A percentile compares a stretch with the other conserved stretches of the same genome.
These are phyloP conservation scores for Aspergillus sp. DNA, from an alignment of 2,329 filamentous ascomycete genomes.

Conservation along the genomic window DNA sequence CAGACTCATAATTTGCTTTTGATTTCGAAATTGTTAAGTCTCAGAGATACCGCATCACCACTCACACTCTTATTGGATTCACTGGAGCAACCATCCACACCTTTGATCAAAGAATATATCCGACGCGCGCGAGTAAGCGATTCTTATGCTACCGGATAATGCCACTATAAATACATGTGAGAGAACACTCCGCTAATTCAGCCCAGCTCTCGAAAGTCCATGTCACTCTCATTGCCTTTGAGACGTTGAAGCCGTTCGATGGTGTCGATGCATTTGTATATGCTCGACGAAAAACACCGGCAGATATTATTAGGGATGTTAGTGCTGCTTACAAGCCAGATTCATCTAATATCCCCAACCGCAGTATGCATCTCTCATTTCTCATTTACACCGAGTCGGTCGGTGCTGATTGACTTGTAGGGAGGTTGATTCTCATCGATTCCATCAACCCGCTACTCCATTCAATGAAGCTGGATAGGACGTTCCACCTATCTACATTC, in stretches of 20 bases:
- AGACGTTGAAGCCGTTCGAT: conserved; percentile 65
- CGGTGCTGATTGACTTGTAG: conserved; percentile 43
- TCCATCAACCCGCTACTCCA: conserved; percentile 66
- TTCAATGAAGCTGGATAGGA: conserved; percentile 41
- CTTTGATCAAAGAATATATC: conserved; percentile 72
- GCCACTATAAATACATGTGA: background rate
- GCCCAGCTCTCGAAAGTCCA: conserved; percentile 58
- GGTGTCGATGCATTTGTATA: conserved; percentile 68
- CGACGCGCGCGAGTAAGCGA: conserved; percentile 68
- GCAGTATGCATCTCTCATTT: conserved; percentile 25
- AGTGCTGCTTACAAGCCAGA: conserved; percentile 36
- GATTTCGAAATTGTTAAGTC: conserved; percentile 76
- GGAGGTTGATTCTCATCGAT: conserved; percentile 76
- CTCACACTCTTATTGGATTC: conserved; percentile 84
- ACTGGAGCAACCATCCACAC: conserved; percentile 74
- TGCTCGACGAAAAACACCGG: conserved; percentile 59
- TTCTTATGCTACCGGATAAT: background rate
- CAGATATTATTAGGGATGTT: conserved; percentile 61
- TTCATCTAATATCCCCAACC: conserved; percentile 20
- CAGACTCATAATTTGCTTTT: conserved; percentile 82
- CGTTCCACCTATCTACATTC: conserved; percentile 64
- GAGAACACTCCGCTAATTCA: background rate
- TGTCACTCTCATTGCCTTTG: conserved; percentile 75
- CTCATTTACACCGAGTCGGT: background rate
- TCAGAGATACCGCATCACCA: conserved; percentile 77